Conservation (phyloP, 106 monocot species). For the Dendrobium catenatum region DNA sequence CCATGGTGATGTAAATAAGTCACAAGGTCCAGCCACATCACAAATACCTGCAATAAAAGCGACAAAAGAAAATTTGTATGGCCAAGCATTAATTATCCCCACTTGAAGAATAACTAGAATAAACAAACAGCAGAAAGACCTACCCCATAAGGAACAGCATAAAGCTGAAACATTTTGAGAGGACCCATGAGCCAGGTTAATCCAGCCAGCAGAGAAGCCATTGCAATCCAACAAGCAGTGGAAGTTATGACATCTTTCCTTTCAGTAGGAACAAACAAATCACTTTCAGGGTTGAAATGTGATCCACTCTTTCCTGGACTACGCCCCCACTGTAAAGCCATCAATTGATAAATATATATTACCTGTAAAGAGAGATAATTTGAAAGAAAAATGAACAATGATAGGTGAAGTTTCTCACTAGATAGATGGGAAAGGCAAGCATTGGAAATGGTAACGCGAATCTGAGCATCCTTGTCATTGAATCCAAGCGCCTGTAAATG, state of each 20-base stretch:
- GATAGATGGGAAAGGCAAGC: conserved; percentile 72
- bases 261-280: conserved; percentile 61
- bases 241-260: conserved; percentile 62
- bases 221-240: conserved; percentile 53
- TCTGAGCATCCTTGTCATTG: conserved; percentile 27
- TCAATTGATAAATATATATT: neutral
- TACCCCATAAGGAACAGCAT: conserved; percentile 48
- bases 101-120: neutral
- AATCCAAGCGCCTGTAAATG: conserved; percentile 47
- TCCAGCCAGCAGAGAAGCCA: conserved; percentile 39
- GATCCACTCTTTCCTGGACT: conserved; percentile 79
- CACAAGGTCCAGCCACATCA: conserved; percentile 84
- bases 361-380: neutral
- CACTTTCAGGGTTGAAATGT: conserved; percentile 57
- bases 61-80: neutral
- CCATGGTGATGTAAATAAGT: conserved; percentile 98
- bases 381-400: neutral
- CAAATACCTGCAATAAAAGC: conserved; percentile 44
- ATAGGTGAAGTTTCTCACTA: conserved; percentile 33
- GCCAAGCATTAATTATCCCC: neutral
- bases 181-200: conserved; percentile 44
- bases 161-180: conserved; percentile 55
- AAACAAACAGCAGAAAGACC: neutral
- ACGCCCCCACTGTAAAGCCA: conserved; percentile 39
- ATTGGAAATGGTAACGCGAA: conserved; percentile 66